These are phyloP conservation scores for Catunica adiposa DNA, from an alignment of 2,329 filamentous ascomycete genomes.

Conservation along the genomic window DNA sequence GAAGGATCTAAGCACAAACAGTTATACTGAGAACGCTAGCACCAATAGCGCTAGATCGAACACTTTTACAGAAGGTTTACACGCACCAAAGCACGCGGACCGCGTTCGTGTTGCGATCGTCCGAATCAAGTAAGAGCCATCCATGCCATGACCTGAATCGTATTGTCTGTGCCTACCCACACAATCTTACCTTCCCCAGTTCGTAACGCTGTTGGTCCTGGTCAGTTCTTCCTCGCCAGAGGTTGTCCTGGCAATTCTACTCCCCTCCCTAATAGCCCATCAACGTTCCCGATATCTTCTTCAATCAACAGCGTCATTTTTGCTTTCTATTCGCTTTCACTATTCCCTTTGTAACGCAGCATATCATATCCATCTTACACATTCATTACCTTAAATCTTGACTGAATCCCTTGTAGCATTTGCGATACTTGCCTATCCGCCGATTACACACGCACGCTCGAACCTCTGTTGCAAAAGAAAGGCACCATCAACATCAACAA, in stretches of 20 bases:
- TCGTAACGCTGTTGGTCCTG: background rate
- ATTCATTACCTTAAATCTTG: background rate
- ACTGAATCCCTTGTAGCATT: background rate
- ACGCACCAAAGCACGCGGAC: background rate
- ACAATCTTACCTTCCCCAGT: background rate
- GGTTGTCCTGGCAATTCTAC: background rate
- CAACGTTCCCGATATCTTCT: background rate
- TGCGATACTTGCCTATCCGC: background rate
- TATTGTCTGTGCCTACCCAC: constrained; percentile 1
- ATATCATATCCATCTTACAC: background rate
- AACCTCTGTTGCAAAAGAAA: background rate
- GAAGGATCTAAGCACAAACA: background rate
- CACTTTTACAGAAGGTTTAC: background rate
- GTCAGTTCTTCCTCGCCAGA: background rate
- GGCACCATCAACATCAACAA: background rate
- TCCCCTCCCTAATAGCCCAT: background rate
- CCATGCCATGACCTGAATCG: background rate
- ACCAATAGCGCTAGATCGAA: background rate
- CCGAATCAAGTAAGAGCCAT: background rate
- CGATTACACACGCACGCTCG: background rate
- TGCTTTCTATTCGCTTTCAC: background rate
- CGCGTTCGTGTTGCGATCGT: constrained; percentile 3
- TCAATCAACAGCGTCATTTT: background rate
- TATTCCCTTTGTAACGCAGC: background rate
- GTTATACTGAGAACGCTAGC: background rate